These are phyloP conservation scores for Flaveria brownii DNA, from an alignment of 129 eudicot species.

Conservation along the genomic window DNA sequence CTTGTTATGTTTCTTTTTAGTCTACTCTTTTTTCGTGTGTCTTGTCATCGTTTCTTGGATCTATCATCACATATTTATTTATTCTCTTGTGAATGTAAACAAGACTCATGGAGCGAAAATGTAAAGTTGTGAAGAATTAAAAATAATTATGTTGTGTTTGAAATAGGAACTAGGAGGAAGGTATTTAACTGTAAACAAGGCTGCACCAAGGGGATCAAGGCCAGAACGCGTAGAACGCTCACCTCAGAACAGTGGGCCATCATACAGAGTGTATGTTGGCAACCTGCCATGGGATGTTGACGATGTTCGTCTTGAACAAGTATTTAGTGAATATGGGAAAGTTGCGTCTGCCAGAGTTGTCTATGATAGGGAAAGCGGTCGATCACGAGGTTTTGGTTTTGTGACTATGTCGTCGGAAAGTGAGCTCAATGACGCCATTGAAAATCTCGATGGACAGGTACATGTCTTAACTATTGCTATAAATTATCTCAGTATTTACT, in stretches of 20 bases:
- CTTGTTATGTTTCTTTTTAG: no score
- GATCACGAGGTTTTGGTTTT: conserved; percentile 93
- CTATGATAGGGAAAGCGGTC: conserved; percentile 71
- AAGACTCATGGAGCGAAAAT: background rate
- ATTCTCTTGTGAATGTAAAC: background rate
- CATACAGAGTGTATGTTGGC: conserved; percentile 73
- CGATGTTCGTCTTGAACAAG: conserved; percentile 63
- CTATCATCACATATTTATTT: no score
- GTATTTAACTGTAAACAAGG: conserved; percentile 76
- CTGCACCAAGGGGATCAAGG: conserved; percentile 85
- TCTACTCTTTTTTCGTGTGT: no score
- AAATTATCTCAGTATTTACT: background rate
- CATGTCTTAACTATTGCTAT: background rate
- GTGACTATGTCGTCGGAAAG: conserved; percentile 71
- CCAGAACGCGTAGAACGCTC: conserved; percentile 47
- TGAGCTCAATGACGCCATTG: conserved; percentile 78
- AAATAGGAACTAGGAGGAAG: conserved; percentile 69
- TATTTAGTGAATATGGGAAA: conserved; percentile 80
- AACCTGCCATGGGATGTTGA: conserved; percentile 92
- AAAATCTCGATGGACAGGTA: conserved; percentile 91
- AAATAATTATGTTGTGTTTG: conserved; percentile 3
- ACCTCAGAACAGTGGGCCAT: conserved; percentile 55
- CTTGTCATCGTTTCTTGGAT: no score
- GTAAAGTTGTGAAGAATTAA: background rate
- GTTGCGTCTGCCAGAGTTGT: conserved; percentile 72